Percentiles rank a stretch among this genome's conserved stretches.
phyloP scores from a whole-genome alignment of 164 flowering plant genomes.

The Santalum album region DNA sequence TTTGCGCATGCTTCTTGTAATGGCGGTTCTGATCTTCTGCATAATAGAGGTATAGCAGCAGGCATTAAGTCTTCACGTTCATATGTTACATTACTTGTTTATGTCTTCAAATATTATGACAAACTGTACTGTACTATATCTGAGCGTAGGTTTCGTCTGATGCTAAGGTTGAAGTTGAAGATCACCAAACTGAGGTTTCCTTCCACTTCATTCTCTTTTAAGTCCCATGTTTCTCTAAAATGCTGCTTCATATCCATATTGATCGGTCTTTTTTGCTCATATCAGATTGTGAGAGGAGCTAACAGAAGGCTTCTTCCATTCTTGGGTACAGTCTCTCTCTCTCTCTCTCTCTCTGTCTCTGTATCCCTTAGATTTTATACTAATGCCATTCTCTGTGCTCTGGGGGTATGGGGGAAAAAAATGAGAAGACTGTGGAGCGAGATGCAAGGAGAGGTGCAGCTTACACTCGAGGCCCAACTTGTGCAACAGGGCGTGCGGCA shows the following conservation, averaged over 20 bases:
- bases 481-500: constrained; percentile 38
- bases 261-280: no score
- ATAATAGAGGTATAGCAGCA: constrained; percentile 11
- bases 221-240: no score
- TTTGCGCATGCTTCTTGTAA: constrained; percentile 17
- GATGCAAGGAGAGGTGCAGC: constrained; percentile 30
- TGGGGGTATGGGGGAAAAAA: not conserved
- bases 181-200: constrained; percentile 8
- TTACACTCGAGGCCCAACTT: constrained; percentile 34
- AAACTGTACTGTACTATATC: no score
- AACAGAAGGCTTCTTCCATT: constrained; percentile 29
- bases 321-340: constrained; percentile 11
- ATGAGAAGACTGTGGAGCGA: constrained; percentile 26
- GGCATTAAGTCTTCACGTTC: no score
- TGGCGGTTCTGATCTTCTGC: constrained; percentile 16
- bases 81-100: no score
- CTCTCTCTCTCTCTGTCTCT: not conserved
- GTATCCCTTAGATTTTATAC: no score
- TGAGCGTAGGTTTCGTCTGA: constrained; percentile 18
- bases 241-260: no score
- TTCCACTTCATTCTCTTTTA: no score
- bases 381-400: no score
- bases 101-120: no score
- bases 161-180: constrained; percentile 8
- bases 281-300: constrained; percentile 20